A percentile compares a stretch with the other conserved stretches of the same genome.
Evolutionary conservation across 495 filamentous ascomycete genomes (phyloP).

Genomic region (Neurospora sp.): DNA sequence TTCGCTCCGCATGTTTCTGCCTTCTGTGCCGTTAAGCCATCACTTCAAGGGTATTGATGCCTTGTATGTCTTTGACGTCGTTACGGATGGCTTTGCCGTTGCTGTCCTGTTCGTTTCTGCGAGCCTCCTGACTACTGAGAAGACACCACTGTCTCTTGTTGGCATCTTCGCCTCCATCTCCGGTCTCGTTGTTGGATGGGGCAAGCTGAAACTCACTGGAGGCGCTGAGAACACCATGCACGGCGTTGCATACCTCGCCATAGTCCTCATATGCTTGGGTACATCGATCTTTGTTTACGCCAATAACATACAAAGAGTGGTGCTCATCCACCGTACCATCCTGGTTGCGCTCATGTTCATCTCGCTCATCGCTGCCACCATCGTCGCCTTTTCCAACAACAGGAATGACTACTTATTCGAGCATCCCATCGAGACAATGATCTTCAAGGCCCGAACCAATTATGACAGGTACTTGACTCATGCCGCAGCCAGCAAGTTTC

Average conservation of each 20-base stretch:
- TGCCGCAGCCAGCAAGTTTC: constrained; percentile 39
- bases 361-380: constrained; percentile 21
- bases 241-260: constrained; percentile 14
- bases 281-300: constrained; percentile 30
- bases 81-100: constrained; percentile 30
- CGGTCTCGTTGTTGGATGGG: constrained; percentile 19
- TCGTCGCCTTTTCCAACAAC: constrained; percentile 18
- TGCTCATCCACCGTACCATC: constrained; percentile 30
- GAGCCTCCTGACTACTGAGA: constrained; percentile 29
- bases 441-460: constrained; percentile 39
- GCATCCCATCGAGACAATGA: constrained; percentile 44
- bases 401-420: neutral
- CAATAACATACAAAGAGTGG: constrained; percentile 27
- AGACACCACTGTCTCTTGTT: constrained; percentile 25
- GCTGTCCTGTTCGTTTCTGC: constrained; percentile 29
- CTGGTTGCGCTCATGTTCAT: constrained; percentile 23
- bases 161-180: constrained; percentile 29
- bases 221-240: constrained; percentile 30
- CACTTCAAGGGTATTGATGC: constrained; percentile 18
- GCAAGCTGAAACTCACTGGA: constrained; percentile 20
- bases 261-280: constrained; percentile 26
- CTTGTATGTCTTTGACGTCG: constrained; percentile 31
- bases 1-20: constrained; percentile 1
- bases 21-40: constrained; percentile 6
- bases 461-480: constrained; percentile 33